Evolutionary conservation across 768 basidiomycete species (phyloP).

Genomic region (Mycena capillaripes): DNA sequence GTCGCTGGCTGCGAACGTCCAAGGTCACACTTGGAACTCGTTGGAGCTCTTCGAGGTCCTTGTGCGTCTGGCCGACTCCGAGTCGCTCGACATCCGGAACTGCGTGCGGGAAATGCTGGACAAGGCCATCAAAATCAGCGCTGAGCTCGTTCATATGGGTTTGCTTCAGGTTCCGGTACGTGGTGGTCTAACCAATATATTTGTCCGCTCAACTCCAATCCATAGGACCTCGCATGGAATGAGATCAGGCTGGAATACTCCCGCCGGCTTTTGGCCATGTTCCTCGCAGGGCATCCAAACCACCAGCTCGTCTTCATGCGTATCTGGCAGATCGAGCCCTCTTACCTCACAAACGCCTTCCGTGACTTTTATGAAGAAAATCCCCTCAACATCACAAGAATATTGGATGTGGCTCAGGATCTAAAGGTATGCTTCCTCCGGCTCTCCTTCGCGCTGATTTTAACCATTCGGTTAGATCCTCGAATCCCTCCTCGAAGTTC

Average conservation of each 20-base stretch:
- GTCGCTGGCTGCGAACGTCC: constrained; percentile 89
- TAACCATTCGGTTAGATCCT: constrained; percentile 72
- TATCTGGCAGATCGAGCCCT: constrained; percentile 91
- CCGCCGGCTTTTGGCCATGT: constrained; percentile 87
- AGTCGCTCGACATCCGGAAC: constrained; percentile 76
- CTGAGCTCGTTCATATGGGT: constrained; percentile 95
- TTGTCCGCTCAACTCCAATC: constrained; percentile 30
- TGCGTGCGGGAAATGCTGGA: constrained; percentile 94
- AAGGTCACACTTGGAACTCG: constrained; percentile 96
- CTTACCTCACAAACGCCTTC: constrained; percentile 89
- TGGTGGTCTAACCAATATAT: constrained; percentile 29
- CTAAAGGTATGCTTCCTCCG: constrained; percentile 74
- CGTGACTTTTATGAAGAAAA: constrained; percentile 94
- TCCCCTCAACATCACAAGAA: constrained; percentile 93
- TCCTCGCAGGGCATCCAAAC: constrained; percentile 92
- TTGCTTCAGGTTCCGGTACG: constrained; percentile 91
- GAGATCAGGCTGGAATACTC: constrained; percentile 91
- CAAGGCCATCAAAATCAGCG: constrained; percentile 92
- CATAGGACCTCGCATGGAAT: constrained; percentile 86
- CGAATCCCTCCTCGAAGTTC: constrained; percentile 91
- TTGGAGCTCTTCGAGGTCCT: constrained; percentile 91
- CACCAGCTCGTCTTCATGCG: constrained; percentile 98
- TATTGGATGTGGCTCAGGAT: constrained; percentile 95
- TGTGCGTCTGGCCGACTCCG: constrained; percentile 82
- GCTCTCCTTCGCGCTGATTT: neutral